Evolutionary conservation across 257 asterid species (phyloP).

Genomic region (Rhazya stricta): DNA sequence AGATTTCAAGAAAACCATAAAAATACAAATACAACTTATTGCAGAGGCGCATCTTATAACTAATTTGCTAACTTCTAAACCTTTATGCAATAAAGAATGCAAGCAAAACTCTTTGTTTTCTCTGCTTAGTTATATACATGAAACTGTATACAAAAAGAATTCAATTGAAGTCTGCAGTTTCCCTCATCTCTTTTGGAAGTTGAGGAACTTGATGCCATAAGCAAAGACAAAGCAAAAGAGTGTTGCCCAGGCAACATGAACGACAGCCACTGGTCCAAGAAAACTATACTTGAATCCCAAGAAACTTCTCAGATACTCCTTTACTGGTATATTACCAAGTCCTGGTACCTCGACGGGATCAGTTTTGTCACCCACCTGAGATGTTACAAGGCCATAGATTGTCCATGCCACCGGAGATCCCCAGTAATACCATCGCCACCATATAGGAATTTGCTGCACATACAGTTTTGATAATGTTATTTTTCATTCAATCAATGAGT

Average conservation of each 20-base stretch:
- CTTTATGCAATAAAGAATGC: background rate
- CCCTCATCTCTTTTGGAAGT: slow-evolving; percentile 61
- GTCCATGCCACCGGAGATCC: slow-evolving; percentile 82
- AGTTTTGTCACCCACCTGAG: slow-evolving; percentile 50
- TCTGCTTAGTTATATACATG: background rate
- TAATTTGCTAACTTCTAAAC: background rate
- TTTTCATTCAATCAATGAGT: background rate
- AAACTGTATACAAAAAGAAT: background rate
- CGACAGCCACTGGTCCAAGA: slow-evolving; percentile 56
- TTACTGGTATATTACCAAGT: slow-evolving; percentile 39
- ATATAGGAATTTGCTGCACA: slow-evolving; percentile 58
- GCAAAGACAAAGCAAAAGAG: slow-evolving; percentile 59
- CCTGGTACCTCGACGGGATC: slow-evolving; percentile 37
- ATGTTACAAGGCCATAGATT: slow-evolving; percentile 59
- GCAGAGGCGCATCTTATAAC: background rate
- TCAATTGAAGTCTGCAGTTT: background rate
- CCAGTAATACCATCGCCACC: slow-evolving; percentile 91
- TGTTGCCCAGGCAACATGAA: slow-evolving; percentile 64
- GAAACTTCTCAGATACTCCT: slow-evolving; percentile 44
- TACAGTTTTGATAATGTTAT: background rate
- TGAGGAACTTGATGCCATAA: slow-evolving; percentile 55
- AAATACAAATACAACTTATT: background rate
- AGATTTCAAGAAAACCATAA: background rate
- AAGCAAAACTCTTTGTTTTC: background rate
- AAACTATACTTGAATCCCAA: slow-evolving; percentile 55